Base-by-base conservation (phyloP, 2,329 filamentous ascomycete genomes). In the Diaporthe sp. region DNA sequence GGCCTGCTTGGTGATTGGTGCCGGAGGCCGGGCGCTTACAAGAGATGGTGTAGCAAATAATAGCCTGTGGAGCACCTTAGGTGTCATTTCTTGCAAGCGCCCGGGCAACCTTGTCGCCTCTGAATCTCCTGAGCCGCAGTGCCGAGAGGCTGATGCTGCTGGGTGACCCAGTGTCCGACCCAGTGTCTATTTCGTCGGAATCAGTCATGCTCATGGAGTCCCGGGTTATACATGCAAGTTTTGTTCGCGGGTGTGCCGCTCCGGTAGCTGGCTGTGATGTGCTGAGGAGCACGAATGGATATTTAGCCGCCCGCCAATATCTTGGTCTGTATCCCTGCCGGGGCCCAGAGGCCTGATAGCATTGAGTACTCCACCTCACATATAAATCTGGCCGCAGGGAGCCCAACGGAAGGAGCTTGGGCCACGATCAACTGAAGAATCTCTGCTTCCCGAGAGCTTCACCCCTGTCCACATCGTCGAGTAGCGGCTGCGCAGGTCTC, bases 1-100 rank as follows among this genome's bases (percentile, higher is more conserved):
- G 44, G 56, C 42, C 55, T 53, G 47, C 47, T 51, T 32, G 65
- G n/a, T 75, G 70, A 75, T 73, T 75, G 73, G 71, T 58, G 65
- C 73, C 53, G 74, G 44, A 13, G 55, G 15, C 47, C 55, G 73
- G 73, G 73, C 73, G 73, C 73, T 75, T 75, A 75, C 37, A 73
- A 32, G 56, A 63, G 30, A 42, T 73, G 66, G 47, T 47, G 71
- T 51, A 71, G 71, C 74, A 73, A 73, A 73, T 75, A 55, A 71
- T 66, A 69, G 66, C 37, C 32, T 51, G 63, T 39, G n/a, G 47
- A 71, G 56, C 69, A 51, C 22, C 55, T 39, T 13, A 44, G 32
- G 63, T 44, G 32, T 66, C 63, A 66, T 70, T 63, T 47, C 55
- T 25, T 55, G 71, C 58, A 75, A 75, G 73, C 73, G 73, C 73